Conservation (phyloP, 306 rosid species). For the Vicia villosa region DNA sequence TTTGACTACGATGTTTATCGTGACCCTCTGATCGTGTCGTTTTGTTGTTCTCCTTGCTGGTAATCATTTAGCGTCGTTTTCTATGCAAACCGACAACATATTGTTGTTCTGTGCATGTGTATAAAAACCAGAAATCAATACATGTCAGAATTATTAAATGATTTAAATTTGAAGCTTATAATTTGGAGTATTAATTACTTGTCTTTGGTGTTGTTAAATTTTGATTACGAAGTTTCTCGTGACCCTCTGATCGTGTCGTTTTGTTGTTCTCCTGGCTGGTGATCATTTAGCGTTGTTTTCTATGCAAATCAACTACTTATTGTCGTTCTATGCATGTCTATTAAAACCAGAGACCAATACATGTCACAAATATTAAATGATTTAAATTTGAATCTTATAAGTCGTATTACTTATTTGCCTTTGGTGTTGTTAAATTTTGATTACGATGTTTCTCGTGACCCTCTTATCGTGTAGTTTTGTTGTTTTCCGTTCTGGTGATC, state of each 20-base stretch:
- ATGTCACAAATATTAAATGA: background rate
- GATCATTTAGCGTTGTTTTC: background rate
- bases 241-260: no score
- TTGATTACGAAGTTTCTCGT: no score
- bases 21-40: background rate
- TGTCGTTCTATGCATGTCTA: background rate
- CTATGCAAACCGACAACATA: background rate
- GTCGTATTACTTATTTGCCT: background rate
- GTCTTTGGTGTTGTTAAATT: background rate
- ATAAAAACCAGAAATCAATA: background rate
- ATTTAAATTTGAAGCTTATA: background rate
- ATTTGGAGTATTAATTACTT: background rate
- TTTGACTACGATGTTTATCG: background rate
- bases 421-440: slow-evolving; percentile 1
- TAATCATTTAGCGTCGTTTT: background rate
- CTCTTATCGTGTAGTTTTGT: background rate
- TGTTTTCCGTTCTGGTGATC: no score
- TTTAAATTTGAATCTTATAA: background rate
- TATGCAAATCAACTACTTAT: background rate
- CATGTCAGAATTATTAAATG: background rate
- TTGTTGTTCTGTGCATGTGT: background rate
- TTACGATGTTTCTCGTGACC: no score
- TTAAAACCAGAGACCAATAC: background rate
- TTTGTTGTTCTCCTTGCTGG: background rate
- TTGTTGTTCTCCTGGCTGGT: no score